Evolutionary conservation across 805 yeast genomes (phyloP), one percentile per base, ranked within the genome.

Genomic region (Hanseniaspora lindneri): DNA sequence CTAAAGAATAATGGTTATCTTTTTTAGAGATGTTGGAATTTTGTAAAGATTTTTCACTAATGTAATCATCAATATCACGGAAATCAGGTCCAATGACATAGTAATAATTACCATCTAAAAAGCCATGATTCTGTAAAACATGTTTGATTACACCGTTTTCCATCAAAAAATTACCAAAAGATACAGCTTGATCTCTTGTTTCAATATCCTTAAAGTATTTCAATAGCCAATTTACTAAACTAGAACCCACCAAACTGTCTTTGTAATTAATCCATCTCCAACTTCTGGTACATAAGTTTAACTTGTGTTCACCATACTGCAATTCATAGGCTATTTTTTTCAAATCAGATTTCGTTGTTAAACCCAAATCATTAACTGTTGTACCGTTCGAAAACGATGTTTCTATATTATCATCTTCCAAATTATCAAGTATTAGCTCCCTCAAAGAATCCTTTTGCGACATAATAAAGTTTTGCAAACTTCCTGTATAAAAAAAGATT

Each of bases 21-120:
- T 20, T 19, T 35, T 35, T 35, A 21, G 27, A 11, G 8, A 4
- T 11, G 5, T 10, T 9, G 9, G 41, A 37, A 7, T 8, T 14
- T 24, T 8, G 19, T 24, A 21, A 24, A n/a, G 7, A 14, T 6
- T n/a, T 13, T 6, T 14, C 14, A 37, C 13, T 4, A 4, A 7
- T 14, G 14, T 37, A 9, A 34, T 50, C 44, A n/a, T 44, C 40
- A 36, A 49, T 55, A 55, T 50, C 66, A 11, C 67, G 62, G 53
- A 71, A 82, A 27, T 79, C 81, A 0, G 75, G 74, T 19, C 70
- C 71, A 44, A 88, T 62, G 56, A 76, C 79, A 58, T 89, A 89
- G 62, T 89, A 89, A 60, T 87, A 89, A 58, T 92, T 88, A 0
- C 98, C 98, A 65, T 89, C 95, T 46, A 87, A 64, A 56, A 92